Percentiles rank a stretch among this genome's conserved stretches.
phyloP scores from a whole-genome alignment of 1,284 basidiomycete genomes.

The Amanita bisporigera region DNA sequence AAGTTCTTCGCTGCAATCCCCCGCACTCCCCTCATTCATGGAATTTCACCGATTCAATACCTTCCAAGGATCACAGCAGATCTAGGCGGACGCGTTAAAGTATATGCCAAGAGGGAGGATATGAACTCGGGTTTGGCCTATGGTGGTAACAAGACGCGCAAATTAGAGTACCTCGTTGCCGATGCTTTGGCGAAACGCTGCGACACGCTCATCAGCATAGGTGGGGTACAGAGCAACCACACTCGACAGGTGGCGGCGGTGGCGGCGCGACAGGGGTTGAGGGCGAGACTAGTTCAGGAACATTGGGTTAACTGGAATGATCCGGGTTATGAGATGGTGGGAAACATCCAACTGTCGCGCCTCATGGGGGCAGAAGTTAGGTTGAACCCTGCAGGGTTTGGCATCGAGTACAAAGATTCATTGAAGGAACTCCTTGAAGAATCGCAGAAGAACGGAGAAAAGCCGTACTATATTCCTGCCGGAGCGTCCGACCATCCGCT shows the following conservation, averaged over 20 bases:
- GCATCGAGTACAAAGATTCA: constrained; percentile 5
- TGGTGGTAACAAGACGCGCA: constrained; percentile 7
- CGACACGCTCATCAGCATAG: constrained; percentile 7
- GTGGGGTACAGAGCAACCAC: constrained; percentile 8
- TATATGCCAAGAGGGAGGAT: constrained; percentile 8
- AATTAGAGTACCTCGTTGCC: constrained; percentile 6
- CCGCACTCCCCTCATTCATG: constrained; percentile 3
- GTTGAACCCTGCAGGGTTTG: not conserved
- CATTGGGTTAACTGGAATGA: constrained; percentile 7
- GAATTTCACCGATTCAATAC: constrained; percentile 2
- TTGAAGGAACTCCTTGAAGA: constrained; percentile 1
- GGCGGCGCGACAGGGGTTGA: not conserved
- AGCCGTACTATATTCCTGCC: constrained; percentile 8
- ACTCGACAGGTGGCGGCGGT: constrained; percentile 6
- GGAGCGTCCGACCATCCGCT: constrained; percentile 8
- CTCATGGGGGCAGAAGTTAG: constrained; percentile 6
- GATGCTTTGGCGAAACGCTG: constrained; percentile 6
- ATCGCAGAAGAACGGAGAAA: not conserved
- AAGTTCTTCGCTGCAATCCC: constrained; percentile 1
- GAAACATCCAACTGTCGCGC: constrained; percentile 8
- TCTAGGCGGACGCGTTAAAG: not conserved
- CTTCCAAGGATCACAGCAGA: constrained; percentile 10
- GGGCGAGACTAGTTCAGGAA: constrained; percentile 5
- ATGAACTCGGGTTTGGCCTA: constrained; percentile 7
- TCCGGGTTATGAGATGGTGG: constrained; percentile 1